Percentiles rank a stretch among this genome's conserved stretches.
Conservation (phyloP, 2,329 filamentous ascomycete species). For the Diaporthe destruens region DNA sequence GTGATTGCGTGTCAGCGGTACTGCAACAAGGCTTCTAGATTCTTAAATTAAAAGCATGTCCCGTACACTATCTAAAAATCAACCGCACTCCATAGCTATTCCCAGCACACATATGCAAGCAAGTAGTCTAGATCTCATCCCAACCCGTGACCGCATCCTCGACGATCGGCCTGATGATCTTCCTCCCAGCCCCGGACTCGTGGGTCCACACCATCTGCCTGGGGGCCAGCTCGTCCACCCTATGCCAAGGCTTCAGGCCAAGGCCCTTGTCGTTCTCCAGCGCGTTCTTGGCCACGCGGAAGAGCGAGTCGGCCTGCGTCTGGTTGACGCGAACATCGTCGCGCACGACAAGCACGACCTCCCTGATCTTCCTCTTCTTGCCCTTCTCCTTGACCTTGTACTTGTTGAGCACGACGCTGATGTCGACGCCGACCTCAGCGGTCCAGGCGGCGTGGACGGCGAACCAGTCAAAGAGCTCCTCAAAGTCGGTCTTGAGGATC, state of each 20-base stretch:
- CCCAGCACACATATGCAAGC: neutral
- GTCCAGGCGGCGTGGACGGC: constrained; percentile 62
- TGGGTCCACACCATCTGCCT: constrained; percentile 63
- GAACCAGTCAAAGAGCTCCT: constrained; percentile 62
- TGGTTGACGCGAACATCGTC: constrained; percentile 59
- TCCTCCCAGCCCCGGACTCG: constrained; percentile 53
- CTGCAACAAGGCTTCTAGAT: neutral
- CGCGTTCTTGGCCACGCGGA: constrained; percentile 54
- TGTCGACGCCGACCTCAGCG: constrained; percentile 57
- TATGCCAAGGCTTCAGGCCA: constrained; percentile 58
- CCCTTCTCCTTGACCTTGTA: constrained; percentile 56
- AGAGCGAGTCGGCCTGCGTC: constrained; percentile 57
- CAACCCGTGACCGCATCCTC: constrained; percentile 55
- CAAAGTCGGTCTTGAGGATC: constrained; percentile 59
- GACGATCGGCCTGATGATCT: constrained; percentile 59
- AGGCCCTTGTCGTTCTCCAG: constrained; percentile 55
- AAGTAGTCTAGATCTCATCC: constrained; percentile 34
- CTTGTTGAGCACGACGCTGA: constrained; percentile 59
- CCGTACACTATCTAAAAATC: neutral
- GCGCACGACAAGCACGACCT: constrained; percentile 58
- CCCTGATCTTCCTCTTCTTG: constrained; percentile 59
- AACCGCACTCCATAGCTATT: neutral
- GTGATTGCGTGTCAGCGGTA: neutral
- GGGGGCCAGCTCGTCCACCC: constrained; percentile 54
- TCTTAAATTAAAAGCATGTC: neutral